Evolutionary conservation across 164 flowering plant genomes (phyloP).

Genomic region (Vitis amurensis): DNA sequence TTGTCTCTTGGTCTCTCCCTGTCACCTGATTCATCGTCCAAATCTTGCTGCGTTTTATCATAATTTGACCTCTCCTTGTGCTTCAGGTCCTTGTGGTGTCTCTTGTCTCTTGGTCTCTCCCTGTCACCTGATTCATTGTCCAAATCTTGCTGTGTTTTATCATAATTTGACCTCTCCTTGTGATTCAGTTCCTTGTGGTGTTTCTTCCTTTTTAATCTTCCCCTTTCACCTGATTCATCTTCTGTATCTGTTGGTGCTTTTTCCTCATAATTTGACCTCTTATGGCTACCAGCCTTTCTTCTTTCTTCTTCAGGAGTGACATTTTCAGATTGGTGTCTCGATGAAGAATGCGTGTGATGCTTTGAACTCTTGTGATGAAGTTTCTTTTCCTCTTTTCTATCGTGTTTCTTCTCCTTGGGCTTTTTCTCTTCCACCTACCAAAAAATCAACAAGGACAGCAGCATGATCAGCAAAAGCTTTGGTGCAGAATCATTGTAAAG

Average conservation of each 20-base stretch:
- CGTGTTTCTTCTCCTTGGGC: conserved; percentile 24
- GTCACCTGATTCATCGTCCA: no score
- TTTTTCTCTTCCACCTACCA: conserved; percentile 55
- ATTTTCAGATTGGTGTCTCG: conserved; percentile 28
- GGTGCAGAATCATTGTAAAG: no score
- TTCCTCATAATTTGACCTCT: conserved; percentile 16
- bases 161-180: background rate
- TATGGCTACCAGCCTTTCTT: conserved; percentile 7
- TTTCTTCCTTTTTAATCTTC: no score
- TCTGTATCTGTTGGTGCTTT: conserved; percentile 21
- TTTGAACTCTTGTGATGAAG: conserved; percentile 27
- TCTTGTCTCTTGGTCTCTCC: no score
- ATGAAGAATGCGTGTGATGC: conserved; percentile 41
- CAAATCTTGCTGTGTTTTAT: no score
- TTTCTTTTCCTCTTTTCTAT: conserved; percentile 37
- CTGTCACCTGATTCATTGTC: no score
- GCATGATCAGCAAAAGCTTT: background rate
- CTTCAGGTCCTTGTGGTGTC: no score
- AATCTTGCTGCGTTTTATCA: no score
- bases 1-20: no score
- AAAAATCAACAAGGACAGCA: background rate
- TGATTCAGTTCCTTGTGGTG: no score
- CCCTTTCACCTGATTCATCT: conserved; percentile 10
- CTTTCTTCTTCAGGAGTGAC: conserved; percentile 16
- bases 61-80: no score